These are phyloP conservation scores for Alternaria conjuncta DNA, from an alignment of 2,329 filamentous ascomycete species.

Conservation along the genomic window DNA sequence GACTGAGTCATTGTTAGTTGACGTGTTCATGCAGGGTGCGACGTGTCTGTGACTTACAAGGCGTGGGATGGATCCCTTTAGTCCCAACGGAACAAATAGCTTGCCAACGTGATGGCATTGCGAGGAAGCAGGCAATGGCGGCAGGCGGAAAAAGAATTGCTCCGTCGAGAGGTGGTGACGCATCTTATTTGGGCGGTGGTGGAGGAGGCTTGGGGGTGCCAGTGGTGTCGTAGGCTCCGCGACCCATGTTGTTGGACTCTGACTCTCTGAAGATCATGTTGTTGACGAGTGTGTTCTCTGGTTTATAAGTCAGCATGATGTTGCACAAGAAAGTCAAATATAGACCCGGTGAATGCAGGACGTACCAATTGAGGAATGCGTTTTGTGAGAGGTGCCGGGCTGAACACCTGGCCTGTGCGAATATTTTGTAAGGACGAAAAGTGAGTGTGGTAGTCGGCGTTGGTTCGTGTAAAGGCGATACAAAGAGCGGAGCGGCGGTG, in stretches of 20 bases:
- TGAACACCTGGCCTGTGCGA: conserved; percentile 30
- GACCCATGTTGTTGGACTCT: conserved; percentile 55
- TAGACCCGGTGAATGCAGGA: conserved; percentile 12
- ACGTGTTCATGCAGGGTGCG: conserved; percentile 36
- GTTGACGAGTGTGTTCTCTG: conserved; percentile 29
- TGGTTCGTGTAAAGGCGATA: conserved; percentile 9
- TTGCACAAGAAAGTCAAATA: conserved; percentile 22
- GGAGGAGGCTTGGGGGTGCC: conserved; percentile 55
- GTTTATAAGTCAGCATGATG: conserved; percentile 41
- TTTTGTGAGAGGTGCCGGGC: conserved; percentile 27
- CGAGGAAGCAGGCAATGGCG: conserved; percentile 3
- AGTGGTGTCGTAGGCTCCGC: conserved; percentile 58
- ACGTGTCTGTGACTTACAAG: conserved; percentile 42
- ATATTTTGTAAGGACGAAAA: conserved; percentile 14
- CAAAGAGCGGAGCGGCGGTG: conserved; percentile 13
- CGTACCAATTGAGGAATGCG: conserved; percentile 28
- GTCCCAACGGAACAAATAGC: conserved; percentile 36
- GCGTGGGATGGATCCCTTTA: conserved; percentile 39
- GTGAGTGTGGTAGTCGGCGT: conserved; percentile 29
- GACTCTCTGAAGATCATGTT: conserved; percentile 54
- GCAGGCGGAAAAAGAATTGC: background rate
- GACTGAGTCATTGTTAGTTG: conserved; percentile 38
- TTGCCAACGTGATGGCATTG: background rate
- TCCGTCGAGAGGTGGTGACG: conserved; percentile 12
- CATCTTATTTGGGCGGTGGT: conserved; percentile 48